Evolutionary conservation across 257 asterid genomes (phyloP), one percentile per base, ranked within the genome.

Genomic region (Rhazya stricta): DNA sequence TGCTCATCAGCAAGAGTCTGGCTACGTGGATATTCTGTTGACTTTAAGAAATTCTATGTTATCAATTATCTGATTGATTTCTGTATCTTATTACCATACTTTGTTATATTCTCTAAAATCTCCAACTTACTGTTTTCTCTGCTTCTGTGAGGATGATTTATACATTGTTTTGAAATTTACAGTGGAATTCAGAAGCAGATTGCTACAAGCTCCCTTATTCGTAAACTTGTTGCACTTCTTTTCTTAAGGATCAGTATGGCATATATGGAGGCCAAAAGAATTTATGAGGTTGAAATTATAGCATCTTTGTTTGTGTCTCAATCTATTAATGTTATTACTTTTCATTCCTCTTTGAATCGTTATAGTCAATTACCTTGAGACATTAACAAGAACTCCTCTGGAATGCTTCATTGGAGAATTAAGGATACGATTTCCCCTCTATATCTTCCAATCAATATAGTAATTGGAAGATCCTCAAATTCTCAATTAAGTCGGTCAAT

Each of bases 111-210:
- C 19, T 53, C 45, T 67, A 11, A 45, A 51, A 0, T 75, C 30
- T 41, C 46, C 19, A 62, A 32, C 42, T 41, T 82, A 43, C 46
- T 78, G 6, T 72, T 42, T 27, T 21, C 29, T 76, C 42, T 75
- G 69, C 41, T 42, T 76, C 41, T 15, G 48, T 9, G 13, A 41
- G 23, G 53, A 48, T 62, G 53, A 41, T 51, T 56, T 41, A 21
- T 37, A 11, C 46, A 39, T 41, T 65, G 53, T 65, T 75, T 75
- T 69, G 43, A 56, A 60, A 45, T 77, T 79, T 79, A 80, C 91
- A 91, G 97, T 80, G 93, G 89, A 76, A 89, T 93, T 79, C 92
- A 89, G 85, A 93, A 91, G 87, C 98, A 93, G 84, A 85, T 93
- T 72, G 82, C 79, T 71, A 73, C 89, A 27, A 88, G 89, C 84